These are phyloP conservation scores for Pyrrhoderma lamaoense DNA, from an alignment of 1,284 basidiomycete genomes.

Conservation along the genomic window DNA sequence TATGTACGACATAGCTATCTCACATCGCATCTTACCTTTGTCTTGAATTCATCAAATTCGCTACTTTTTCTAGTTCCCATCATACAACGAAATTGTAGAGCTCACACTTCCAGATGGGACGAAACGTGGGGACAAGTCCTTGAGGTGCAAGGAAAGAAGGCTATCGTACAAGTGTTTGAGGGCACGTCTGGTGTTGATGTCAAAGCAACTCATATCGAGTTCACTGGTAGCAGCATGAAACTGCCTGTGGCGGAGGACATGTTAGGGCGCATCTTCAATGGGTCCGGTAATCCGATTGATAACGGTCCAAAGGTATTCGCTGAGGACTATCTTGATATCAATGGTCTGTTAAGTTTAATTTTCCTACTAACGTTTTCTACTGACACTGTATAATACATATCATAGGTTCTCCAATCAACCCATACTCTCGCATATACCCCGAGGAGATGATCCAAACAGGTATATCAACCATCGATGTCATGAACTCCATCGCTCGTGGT, in stretches of 20 bases:
- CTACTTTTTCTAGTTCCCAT: slow-evolving; percentile 67
- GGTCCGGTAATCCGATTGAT: slow-evolving; percentile 96
- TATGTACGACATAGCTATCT: slow-evolving; percentile 28
- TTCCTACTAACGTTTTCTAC: slow-evolving; percentile 4
- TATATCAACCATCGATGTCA: slow-evolving; percentile 97
- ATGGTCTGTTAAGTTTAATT: slow-evolving; percentile 52
- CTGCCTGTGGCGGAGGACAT: slow-evolving; percentile 99
- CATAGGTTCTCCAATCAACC: slow-evolving; percentile 95
- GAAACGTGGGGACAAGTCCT: slow-evolving; percentile 96
- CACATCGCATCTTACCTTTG: slow-evolving; percentile 12
- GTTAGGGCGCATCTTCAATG: slow-evolving; percentile 99
- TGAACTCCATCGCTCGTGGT: slow-evolving; percentile 99
- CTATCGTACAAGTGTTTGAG: slow-evolving; percentile 99
- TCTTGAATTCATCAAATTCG: no score
- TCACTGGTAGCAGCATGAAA: slow-evolving; percentile 98
- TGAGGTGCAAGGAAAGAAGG: slow-evolving; percentile 98
- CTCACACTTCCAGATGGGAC: slow-evolving; percentile 95
- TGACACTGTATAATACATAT: slow-evolving; percentile 15
- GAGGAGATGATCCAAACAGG: slow-evolving; percentile 99
- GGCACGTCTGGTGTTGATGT: slow-evolving; percentile 98
- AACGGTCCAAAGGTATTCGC: slow-evolving; percentile 99
- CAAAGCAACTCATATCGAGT: slow-evolving; percentile 95
- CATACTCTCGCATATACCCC: slow-evolving; percentile 98
- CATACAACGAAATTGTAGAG: slow-evolving; percentile 99
- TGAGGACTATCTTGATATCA: slow-evolving; percentile 99